phyloP scores from a whole-genome alignment of 2,329 filamentous ascomycete species.

The Botryosphaeria agaves region DNA sequence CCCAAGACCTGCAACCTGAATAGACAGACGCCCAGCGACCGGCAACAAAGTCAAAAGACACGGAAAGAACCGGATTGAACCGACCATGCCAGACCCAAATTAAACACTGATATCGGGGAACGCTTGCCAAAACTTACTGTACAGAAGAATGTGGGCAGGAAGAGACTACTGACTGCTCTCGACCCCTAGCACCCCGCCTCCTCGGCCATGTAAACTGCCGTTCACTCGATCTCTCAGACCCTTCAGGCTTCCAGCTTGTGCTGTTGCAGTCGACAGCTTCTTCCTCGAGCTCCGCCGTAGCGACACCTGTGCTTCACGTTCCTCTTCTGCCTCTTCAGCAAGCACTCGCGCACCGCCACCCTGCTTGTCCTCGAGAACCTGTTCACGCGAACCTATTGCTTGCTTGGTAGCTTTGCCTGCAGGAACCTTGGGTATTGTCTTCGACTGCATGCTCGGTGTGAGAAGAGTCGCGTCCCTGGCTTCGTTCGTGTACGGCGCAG shows the following conservation, averaged over 20 bases:
- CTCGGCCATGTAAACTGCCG: slow-evolving; percentile 26
- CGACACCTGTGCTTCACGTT: slow-evolving; percentile 9
- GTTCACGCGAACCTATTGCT: slow-evolving; percentile 20
- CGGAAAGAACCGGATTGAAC: too few species aligned
- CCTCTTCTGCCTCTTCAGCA: slow-evolving; percentile 24
- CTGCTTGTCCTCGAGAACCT: slow-evolving; percentile 20
- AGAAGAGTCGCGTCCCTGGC: slow-evolving; percentile 7
- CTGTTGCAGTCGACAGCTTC: slow-evolving; percentile 18
- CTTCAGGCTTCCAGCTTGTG: slow-evolving; percentile 22
- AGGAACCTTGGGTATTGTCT: slow-evolving; percentile 10
- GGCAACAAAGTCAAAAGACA: too few species aligned
- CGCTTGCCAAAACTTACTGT: too few species aligned
- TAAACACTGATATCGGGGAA: too few species aligned
- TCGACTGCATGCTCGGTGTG: slow-evolving; percentile 6
- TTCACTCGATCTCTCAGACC: slow-evolving; percentile 27
- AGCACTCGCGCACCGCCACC: slow-evolving; percentile 18
- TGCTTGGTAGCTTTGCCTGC: slow-evolving; percentile 20
- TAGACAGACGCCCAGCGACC: too few species aligned
- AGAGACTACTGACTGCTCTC: slow-evolving; percentile 22
- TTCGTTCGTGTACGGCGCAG: slow-evolving; percentile 11
- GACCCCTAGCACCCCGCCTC: slow-evolving; percentile 26
- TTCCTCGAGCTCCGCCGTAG: slow-evolving; percentile 23
- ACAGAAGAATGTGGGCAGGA: too few species aligned
- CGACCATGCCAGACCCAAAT: too few species aligned
- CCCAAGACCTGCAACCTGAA: too few species aligned